phyloP scores from a whole-genome alignment of 2,329 filamentous ascomycete genomes.

The Penicillium digitatum region DNA sequence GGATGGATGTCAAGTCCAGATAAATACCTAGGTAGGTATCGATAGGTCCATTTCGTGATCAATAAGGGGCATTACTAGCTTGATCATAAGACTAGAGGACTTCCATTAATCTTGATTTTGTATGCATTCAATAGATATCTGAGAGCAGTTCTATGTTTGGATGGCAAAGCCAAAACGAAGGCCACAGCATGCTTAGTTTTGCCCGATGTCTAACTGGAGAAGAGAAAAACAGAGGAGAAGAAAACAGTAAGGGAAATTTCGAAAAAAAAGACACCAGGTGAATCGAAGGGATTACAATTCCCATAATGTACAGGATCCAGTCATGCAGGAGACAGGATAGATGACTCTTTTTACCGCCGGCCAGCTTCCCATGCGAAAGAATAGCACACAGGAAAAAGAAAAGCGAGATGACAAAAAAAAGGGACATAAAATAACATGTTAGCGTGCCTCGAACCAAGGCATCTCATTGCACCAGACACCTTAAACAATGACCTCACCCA shows the following conservation, averaged over 20 bases:
- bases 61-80: neutral
- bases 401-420: slow-evolving; percentile 23
- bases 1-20: neutral
- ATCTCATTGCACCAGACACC: slow-evolving; percentile 16
- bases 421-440: slow-evolving; percentile 22
- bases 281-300: slow-evolving; percentile 33
- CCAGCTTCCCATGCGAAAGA: slow-evolving; percentile 26
- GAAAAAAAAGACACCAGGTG: slow-evolving; percentile 31
- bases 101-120: slow-evolving; percentile 15
- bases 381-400: slow-evolving; percentile 27
- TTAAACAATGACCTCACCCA: slow-evolving; percentile 63
- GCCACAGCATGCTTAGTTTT: slow-evolving; percentile 7
- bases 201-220: slow-evolving; percentile 16
- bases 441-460: slow-evolving; percentile 8
- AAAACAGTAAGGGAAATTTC: slow-evolving; percentile 15
- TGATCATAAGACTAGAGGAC: neutral
- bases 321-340: slow-evolving; percentile 29
- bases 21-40: neutral
- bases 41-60: neutral
- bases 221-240: slow-evolving; percentile 12
- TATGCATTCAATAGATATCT: slow-evolving; percentile 20
- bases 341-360: slow-evolving; percentile 20
- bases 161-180: slow-evolving; percentile 10
- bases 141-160: slow-evolving; percentile 17
- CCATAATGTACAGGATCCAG: slow-evolving; percentile 41